Base-by-base conservation (phyloP, 768 basidiomycete species). In the Lentinula sp. region DNA sequence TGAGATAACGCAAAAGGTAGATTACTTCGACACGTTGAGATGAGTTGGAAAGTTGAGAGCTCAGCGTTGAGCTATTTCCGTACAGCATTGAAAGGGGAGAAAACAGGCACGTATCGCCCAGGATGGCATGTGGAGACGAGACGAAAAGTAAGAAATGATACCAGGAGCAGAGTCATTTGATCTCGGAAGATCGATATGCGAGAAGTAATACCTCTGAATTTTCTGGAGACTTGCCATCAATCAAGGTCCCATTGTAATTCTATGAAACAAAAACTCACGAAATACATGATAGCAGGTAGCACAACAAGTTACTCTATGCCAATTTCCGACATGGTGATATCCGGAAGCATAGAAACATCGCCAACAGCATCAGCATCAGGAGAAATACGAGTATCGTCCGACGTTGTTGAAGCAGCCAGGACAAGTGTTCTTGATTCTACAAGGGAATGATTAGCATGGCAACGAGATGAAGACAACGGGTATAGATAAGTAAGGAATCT, bases 301-400 rank as follows among this genome's bases (percentile, higher is more conserved):
- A 11, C 37, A 35, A 54, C 46, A 35, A 13, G 15, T 42, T 40
- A 39, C 54, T 56, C 54, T 3, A 39, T n/a, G 11, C 35, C 54
- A 23, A 56, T 56, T 15, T 35, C 32, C 2, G 54, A 56, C 54
- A 56, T 56, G 11, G 54, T 56, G 40, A 56, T 56, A 40, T 56
- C 54, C 54, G 37, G 37, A 15, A 56, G 35, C 15, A 43, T 28
- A 6, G 54, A 56, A n/a, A 56, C 21, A 23, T 56, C 54, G 21
- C 37, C 54, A 4, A 13, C 37, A 54, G 31, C 52, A 32, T 39
- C 52, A n/a, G 32, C 34, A n/a, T 54, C 32, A 9, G 9, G 34
- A 16, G 16, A 11, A 5, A 35, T 35, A 16, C 32, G 50, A 9
- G 28, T 51, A 51, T 31, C 34, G 23, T 8, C n/a, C 16, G 34